A percentile compares a stretch with the other conserved stretches of the same genome.
These are phyloP conservation scores for Leccinellum rugosiceps DNA, from an alignment of 768 basidiomycete genomes.

Conservation along the genomic window DNA sequence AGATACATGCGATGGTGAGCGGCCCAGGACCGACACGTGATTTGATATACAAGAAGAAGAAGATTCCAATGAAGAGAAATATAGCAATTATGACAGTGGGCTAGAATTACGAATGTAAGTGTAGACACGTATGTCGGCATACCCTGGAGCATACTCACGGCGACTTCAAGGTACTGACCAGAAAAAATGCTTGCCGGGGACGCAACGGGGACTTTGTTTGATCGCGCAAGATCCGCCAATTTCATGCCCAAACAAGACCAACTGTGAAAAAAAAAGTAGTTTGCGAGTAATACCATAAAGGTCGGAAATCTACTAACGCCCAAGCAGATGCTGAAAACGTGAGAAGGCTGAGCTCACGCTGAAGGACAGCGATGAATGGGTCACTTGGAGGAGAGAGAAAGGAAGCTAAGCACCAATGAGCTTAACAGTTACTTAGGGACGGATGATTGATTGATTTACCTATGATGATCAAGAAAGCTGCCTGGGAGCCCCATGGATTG, in stretches of 20 bases:
- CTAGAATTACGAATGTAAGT: slow-evolving; percentile 23
- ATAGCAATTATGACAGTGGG: slow-evolving; percentile 58
- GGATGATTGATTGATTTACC: slow-evolving; percentile 34
- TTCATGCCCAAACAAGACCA: slow-evolving; percentile 68
- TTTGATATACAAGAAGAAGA: slow-evolving; percentile 56
- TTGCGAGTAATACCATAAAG: not conserved
- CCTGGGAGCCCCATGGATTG: slow-evolving; percentile 36
- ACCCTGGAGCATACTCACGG: slow-evolving; percentile 23
- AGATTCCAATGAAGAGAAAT: slow-evolving; percentile 62
- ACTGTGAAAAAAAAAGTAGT: slow-evolving; percentile 31
- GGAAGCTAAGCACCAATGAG: slow-evolving; percentile 38
- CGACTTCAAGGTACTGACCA: slow-evolving; percentile 57
- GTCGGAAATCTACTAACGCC: slow-evolving; percentile 47
- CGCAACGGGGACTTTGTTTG: slow-evolving; percentile 37
- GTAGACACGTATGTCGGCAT: not conserved
- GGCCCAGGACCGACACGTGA: slow-evolving; percentile 63
- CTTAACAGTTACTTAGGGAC: not conserved
- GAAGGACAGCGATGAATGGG: slow-evolving; percentile 64
- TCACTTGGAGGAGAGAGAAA: slow-evolving; percentile 67
- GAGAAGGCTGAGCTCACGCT: slow-evolving; percentile 58
- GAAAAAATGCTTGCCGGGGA: slow-evolving; percentile 38
- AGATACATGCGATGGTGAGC: slow-evolving; percentile 50
- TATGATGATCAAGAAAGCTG: slow-evolving; percentile 61
- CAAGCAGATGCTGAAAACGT: slow-evolving; percentile 48
- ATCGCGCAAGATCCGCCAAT: slow-evolving; percentile 56